Conservation (phyloP, 129 eudicot genomes). For the Arctium lappa region DNA sequence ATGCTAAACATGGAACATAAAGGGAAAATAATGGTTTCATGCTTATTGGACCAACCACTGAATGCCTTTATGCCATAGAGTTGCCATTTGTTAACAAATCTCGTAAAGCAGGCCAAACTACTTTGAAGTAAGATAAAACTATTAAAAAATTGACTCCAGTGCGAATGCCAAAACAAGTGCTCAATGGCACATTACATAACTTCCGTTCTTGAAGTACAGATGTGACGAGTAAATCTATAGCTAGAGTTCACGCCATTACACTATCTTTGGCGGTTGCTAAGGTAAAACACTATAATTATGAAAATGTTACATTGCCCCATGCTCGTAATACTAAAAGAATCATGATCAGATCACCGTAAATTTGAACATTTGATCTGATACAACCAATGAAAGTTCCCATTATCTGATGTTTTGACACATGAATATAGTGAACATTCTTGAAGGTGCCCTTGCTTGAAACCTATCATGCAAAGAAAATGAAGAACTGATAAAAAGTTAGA, state of each 20-base stretch:
- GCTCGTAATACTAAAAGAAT: constrained; percentile 21
- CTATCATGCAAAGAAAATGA: constrained; percentile 23
- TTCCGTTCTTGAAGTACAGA: constrained; percentile 14
- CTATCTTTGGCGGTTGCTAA: constrained; percentile 8
- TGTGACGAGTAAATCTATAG: constrained; percentile 12
- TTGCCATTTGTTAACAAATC: background rate
- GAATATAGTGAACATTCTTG: constrained; percentile 12
- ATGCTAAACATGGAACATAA: background rate
- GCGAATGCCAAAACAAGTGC: background rate
- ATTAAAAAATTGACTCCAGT: background rate
- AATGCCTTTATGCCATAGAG: background rate
- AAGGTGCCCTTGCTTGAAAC: constrained; percentile 18
- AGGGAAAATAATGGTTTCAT: background rate
- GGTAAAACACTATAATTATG: constrained; percentile 16
- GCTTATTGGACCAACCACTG: background rate
- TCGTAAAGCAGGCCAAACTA: background rate
- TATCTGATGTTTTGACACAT: constrained; percentile 12
- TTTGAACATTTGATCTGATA: constrained; percentile 11
- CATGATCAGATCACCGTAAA: constrained; percentile 23
- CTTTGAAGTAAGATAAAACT: background rate
- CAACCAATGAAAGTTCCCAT: constrained; percentile 15
- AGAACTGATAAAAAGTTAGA: background rate
- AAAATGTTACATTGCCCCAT: constrained; percentile 20
- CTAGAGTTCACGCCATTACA: constrained; percentile 10
- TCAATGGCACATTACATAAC: background rate